Percentiles rank a stretch among this genome's conserved stretches.
Conservation (phyloP, 2,329 filamentous ascomycete genomes). For the Penicillium verrucosum region DNA sequence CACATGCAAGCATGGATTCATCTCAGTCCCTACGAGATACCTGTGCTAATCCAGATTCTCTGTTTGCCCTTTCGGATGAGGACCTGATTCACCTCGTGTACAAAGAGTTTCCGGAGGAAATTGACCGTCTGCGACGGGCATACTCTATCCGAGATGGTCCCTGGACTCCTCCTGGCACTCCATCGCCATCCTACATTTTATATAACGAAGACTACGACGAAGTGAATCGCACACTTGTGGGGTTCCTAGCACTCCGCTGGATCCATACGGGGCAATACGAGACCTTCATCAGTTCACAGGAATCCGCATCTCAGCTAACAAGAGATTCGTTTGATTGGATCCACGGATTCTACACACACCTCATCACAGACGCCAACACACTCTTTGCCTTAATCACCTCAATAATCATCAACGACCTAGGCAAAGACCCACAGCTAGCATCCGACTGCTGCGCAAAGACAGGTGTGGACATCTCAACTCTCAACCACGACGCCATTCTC, state of each 20-base stretch:
- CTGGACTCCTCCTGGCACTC: not conserved
- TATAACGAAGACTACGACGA: slow-evolving; percentile 17
- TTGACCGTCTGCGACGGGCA: slow-evolving; percentile 15
- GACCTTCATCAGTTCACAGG: slow-evolving; percentile 12
- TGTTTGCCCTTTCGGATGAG: slow-evolving; percentile 6
- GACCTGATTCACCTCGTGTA: slow-evolving; percentile 9
- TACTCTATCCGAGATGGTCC: slow-evolving; percentile 16
- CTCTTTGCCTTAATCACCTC: slow-evolving; percentile 14
- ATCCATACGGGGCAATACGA: slow-evolving; percentile 14
- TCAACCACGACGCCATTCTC: slow-evolving; percentile 16
- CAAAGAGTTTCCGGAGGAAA: slow-evolving; percentile 12
- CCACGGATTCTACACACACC: slow-evolving; percentile 2
- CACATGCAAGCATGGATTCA: not conserved
- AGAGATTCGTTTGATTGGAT: slow-evolving; percentile 17
- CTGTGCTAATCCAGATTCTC: slow-evolving; percentile 6
- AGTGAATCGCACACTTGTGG: slow-evolving; percentile 15
- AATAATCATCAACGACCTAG: slow-evolving; percentile 15
- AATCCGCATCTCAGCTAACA: slow-evolving; percentile 1
- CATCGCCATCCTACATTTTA: slow-evolving; percentile 13
- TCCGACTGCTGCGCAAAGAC: slow-evolving; percentile 9
- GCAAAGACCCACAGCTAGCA: slow-evolving; percentile 16
- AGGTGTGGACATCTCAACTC: slow-evolving; percentile 8
- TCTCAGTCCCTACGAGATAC: slow-evolving; percentile 2
- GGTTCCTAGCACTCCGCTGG: slow-evolving; percentile 16
- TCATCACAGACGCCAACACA: slow-evolving; percentile 2